These are phyloP conservation scores for Leccinum truebloodii DNA, from an alignment of 768 basidiomycete species.

Conservation along the genomic window DNA sequence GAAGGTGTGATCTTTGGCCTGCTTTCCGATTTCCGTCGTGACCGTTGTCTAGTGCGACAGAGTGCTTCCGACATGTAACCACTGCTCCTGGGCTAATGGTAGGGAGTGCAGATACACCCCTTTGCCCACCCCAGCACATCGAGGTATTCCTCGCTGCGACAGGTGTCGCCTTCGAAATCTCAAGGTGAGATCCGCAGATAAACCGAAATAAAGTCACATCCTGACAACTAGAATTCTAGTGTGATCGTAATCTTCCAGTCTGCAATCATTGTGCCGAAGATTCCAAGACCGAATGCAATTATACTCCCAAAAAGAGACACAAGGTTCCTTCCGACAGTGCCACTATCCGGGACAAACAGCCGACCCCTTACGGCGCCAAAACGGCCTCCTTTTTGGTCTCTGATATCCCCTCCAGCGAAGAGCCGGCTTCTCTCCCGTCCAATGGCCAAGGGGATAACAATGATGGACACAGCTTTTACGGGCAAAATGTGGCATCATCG, in stretches of 20 bases:
- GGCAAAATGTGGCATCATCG: constrained; percentile 46
- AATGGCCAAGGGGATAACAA: constrained; percentile 24
- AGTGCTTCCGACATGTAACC: constrained; percentile 68
- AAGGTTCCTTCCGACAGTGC: constrained; percentile 50
- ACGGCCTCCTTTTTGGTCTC: constrained; percentile 51
- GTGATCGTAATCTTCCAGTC: constrained; percentile 69
- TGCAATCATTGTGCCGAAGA: constrained; percentile 65
- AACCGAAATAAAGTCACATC: background rate
- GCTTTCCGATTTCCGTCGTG: constrained; percentile 10
- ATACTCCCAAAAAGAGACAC: constrained; percentile 70
- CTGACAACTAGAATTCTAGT: constrained; percentile 40
- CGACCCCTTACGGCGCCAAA: constrained; percentile 45
- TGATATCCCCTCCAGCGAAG: constrained; percentile 38
- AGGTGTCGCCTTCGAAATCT: constrained; percentile 66
- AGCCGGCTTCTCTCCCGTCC: constrained; percentile 15
- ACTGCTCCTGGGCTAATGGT: constrained; percentile 65
- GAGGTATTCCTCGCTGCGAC: constrained; percentile 74
- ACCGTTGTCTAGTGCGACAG: constrained; percentile 58
- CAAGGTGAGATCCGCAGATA: constrained; percentile 46
- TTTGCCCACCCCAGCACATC: constrained; percentile 71
- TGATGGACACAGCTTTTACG: constrained; percentile 46
- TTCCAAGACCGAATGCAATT: constrained; percentile 60
- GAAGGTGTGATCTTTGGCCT: constrained; percentile 48
- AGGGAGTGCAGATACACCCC: constrained; percentile 73
- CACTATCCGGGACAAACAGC: constrained; percentile 37